These are phyloP conservation scores for Fusarium neocosmosporiellum DNA, from an alignment of 2,329 filamentous ascomycete genomes.

Conservation along the genomic window DNA sequence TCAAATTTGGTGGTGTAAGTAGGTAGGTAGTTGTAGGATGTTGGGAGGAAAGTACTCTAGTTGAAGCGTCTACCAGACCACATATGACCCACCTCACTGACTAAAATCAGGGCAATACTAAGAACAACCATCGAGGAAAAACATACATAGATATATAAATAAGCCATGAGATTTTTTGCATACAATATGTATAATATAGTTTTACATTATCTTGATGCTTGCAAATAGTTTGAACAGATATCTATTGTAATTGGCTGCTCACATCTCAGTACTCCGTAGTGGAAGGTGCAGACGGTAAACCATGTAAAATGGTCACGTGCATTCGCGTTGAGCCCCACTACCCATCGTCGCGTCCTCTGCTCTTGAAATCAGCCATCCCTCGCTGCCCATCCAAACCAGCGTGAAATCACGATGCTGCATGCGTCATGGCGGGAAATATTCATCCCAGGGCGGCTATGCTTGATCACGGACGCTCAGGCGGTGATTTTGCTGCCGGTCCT, in stretches of 20 bases:
- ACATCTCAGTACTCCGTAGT: no score
- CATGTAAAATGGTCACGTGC: conserved; percentile 32
- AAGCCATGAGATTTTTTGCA: neutral
- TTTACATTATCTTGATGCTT: neutral
- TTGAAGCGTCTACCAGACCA: neutral
- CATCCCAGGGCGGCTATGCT: conserved; percentile 30
- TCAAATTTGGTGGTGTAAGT: neutral
- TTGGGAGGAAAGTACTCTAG: neutral
- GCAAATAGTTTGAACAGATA: neutral
- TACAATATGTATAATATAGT: neutral
- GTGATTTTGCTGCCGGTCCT: conserved; percentile 43
- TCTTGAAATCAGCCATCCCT: neutral
- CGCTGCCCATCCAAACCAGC: conserved; percentile 9
- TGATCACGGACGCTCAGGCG: conserved; percentile 31
- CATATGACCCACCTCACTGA: neutral
- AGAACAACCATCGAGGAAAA: no score
- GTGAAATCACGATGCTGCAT: conserved; percentile 38
- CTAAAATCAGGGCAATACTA: neutral
- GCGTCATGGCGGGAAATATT: conserved; percentile 45
- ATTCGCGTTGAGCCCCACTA: conserved; percentile 33
- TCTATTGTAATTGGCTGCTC: neutral
- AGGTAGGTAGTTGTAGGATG: neutral
- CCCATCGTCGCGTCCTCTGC: conserved; percentile 30
- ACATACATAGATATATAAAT: neutral
- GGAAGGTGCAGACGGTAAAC: neutral